Evolutionary conservation across 106 monocot genomes (phyloP).

Genomic region (Apostasia ramifera): DNA sequence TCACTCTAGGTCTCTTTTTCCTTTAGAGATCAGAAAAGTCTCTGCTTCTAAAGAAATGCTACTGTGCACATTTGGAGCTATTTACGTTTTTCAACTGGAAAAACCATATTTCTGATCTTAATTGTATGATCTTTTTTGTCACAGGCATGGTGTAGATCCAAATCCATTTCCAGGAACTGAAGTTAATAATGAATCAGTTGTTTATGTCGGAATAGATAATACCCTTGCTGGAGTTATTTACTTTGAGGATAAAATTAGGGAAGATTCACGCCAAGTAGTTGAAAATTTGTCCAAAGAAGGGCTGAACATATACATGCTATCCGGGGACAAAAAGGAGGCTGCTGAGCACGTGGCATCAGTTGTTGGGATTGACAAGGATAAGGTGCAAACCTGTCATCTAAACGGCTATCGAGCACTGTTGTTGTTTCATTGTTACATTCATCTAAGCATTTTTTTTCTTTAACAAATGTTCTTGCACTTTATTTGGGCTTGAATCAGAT

Average conservation of each 20-base stretch:
- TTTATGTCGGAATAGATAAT: constrained; percentile 86
- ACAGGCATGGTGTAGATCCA: constrained; percentile 72
- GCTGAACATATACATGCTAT: constrained; percentile 73
- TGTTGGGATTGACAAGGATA: constrained; percentile 78
- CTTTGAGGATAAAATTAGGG: constrained; percentile 92
- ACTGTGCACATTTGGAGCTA: background rate
- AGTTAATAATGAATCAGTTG: constrained; percentile 56
- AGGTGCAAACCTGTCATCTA: constrained; percentile 27
- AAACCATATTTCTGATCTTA: background rate
- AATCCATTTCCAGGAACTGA: constrained; percentile 49
- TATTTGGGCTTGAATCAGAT: background rate
- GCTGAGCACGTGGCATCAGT: constrained; percentile 80
- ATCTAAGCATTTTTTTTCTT: too few species aligned
- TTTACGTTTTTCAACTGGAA: background rate
- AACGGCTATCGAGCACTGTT: too few species aligned
- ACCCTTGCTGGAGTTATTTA: constrained; percentile 70
- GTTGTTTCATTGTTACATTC: too few species aligned
- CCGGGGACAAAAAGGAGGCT: constrained; percentile 81
- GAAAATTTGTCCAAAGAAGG: constrained; percentile 72
- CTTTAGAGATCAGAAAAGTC: background rate
- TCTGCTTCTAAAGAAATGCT: background rate
- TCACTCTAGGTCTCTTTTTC: background rate
- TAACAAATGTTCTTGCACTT: background rate
- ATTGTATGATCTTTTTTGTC: constrained; percentile 2
- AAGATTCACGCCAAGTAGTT: constrained; percentile 81